phyloP scores from a whole-genome alignment of 1,284 basidiomycete genomes.

The Rhodotorula sp. region DNA sequence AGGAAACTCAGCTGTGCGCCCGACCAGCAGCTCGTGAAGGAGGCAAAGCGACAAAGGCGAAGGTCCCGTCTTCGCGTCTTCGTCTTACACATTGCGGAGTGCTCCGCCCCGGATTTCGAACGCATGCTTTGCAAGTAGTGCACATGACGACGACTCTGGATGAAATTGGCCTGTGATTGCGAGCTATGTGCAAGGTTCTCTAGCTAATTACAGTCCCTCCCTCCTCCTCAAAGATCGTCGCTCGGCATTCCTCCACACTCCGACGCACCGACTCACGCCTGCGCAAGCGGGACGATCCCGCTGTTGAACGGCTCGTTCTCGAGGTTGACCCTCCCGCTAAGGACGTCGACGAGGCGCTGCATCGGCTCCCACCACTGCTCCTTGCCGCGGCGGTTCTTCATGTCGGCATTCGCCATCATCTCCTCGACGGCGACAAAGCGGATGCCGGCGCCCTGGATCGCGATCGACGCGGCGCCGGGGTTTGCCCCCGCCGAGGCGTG shows the following conservation, averaged over 20 bases:
- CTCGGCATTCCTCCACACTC: background rate
- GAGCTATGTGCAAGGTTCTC: too few species aligned
- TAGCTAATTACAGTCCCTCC: too few species aligned
- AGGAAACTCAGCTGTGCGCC: too few species aligned
- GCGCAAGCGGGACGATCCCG: slow-evolving; percentile 11
- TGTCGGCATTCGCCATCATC: slow-evolving; percentile 83
- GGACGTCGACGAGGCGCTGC: slow-evolving; percentile 53
- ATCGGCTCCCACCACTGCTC: slow-evolving; percentile 76
- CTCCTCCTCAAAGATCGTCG: too few species aligned
- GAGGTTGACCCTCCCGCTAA: slow-evolving; percentile 30
- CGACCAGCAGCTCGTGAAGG: too few species aligned
- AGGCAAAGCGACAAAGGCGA: too few species aligned
- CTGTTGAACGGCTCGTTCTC: slow-evolving; percentile 26
- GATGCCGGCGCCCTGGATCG: slow-evolving; percentile 78
- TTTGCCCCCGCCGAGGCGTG: slow-evolving; percentile 47
- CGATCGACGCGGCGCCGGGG: slow-evolving; percentile 77
- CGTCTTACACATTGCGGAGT: too few species aligned
- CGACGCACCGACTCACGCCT: background rate
- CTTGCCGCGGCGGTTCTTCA: slow-evolving; percentile 82
- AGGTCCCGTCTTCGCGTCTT: too few species aligned
- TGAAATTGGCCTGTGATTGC: too few species aligned
- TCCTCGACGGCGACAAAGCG: slow-evolving; percentile 80
- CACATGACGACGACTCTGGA: too few species aligned
- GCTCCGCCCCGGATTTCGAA: too few species aligned
- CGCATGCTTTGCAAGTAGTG: too few species aligned